Conservation (phyloP, 108 stramenopile genomes). For the Skeletonema potamos region DNA sequence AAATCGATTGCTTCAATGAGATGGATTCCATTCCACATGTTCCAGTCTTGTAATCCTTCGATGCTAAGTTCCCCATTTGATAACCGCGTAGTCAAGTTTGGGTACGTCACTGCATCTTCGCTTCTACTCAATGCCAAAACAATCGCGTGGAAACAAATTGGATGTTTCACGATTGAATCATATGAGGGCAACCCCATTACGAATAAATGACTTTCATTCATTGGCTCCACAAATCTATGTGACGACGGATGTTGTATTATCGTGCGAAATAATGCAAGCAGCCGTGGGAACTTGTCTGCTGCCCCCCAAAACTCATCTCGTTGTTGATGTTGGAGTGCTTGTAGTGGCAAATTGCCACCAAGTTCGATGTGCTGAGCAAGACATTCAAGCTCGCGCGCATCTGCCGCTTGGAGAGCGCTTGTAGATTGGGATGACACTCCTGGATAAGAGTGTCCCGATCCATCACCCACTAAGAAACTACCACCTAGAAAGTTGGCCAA, state of each 20-base stretch:
- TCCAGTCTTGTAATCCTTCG: conserved; percentile 45
- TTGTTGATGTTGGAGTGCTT: neutral
- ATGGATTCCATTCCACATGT: conserved; percentile 67
- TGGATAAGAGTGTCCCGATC: conserved; percentile 5
- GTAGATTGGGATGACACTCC: neutral
- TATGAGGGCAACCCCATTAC: conserved; percentile 32
- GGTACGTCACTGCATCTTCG: conserved; percentile 25
- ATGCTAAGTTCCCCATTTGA: conserved; percentile 33
- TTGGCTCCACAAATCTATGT: conserved; percentile 44
- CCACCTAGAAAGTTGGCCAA: conserved; percentile 35
- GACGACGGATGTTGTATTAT: conserved; percentile 49
- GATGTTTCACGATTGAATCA: conserved; percentile 52
- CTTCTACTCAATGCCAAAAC: conserved; percentile 44
- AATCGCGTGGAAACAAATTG: conserved; percentile 63
- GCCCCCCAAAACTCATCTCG: conserved; percentile 7
- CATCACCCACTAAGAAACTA: neutral
- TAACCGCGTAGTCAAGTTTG: conserved; percentile 18
- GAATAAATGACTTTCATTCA: conserved; percentile 42
- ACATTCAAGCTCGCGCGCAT: conserved; percentile 18
- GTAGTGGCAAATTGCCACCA: conserved; percentile 13
- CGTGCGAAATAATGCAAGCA: conserved; percentile 42
- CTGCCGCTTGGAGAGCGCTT: conserved; percentile 13
- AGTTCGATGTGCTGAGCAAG: conserved; percentile 12
- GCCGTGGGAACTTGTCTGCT: conserved; percentile 6
- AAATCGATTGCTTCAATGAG: conserved; percentile 73